Evolutionary conservation across 441 rosid species (phyloP), one percentile per base, ranked within the genome.

Genomic region (Pelargonium citronellum): DNA sequence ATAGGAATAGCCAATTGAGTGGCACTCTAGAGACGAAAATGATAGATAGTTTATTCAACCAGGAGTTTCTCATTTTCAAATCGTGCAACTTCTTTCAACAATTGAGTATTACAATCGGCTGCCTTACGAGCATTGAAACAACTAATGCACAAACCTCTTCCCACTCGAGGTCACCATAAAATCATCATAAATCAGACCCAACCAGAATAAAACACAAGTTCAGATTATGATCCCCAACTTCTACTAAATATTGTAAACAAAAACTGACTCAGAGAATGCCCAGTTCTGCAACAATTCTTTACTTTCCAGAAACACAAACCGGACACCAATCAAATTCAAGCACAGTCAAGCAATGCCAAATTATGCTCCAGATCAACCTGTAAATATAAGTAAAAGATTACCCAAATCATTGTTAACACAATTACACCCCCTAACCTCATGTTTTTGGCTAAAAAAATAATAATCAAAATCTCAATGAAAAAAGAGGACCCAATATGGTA

Each of bases 41-140:
- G 37, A 84, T 77, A 69, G 86, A 80, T 46, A 85, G 76, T 71
- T 85, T 87, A 76, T 74, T 87, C 68, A 75, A 79, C 88, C 91
- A 86, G 75, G 87, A 83, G 85, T 86, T 83, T 93, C 96, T 91
- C 98, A 93, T 93, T 81, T 86, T 92, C 88, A 79, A 80, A 78
- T 53, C 66, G 58, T 30, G 24, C 24, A 22, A 22, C 24, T 22
- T 22, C 24, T 22, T 22, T 22, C 24, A 22, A 22, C 24, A 22
- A 22, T 22, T 1, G 24, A 22, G 24, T 22, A 22, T 22, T 22
- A 22, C 1, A 22, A 22, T 22, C 24, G n/a, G n/a, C n/a, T n/a
- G n/a, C n/a, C n/a, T n/a, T n/a, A n/a, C n/a, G n/a, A n/a, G 71
- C 55, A 51, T 77, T 55, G 62, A 77, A 60, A 37, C 68, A 71